Evolutionary conservation across 495 filamentous ascomycete genomes (phyloP).

Genomic region (Podospora pseudopauciseta): DNA sequence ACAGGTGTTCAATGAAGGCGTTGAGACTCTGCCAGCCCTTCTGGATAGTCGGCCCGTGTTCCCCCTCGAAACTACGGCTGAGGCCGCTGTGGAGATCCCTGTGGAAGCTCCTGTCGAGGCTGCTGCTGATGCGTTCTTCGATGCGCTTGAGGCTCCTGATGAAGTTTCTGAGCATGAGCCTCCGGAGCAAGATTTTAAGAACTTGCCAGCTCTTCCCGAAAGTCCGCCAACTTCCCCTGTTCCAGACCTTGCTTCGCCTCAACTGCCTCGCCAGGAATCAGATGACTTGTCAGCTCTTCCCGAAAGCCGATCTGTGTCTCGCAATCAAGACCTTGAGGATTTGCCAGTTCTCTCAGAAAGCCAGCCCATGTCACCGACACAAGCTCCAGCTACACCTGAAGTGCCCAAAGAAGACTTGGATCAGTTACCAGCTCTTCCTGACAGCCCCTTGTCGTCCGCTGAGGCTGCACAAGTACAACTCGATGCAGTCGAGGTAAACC

Average conservation of each 20-base stretch:
- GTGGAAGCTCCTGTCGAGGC: neutral
- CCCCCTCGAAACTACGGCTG: neutral
- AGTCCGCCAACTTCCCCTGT: neutral
- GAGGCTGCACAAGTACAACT: neutral
- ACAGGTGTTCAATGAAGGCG: neutral
- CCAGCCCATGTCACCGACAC: neutral
- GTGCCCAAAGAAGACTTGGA: neutral
- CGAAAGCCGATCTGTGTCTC: neutral
- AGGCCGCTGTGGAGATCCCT: neutral
- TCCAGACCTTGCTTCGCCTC: neutral
- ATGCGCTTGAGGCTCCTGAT: neutral
- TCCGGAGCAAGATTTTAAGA: neutral
- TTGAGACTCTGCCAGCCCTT: neutral
- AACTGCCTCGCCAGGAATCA: neutral
- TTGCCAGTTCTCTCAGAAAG: conserved; percentile 4
- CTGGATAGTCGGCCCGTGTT: conserved; percentile 1
- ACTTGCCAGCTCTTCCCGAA: conserved; percentile 6
- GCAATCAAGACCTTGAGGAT: neutral
- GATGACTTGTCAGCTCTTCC: neutral
- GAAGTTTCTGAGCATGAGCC: neutral
- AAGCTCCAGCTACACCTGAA: neutral
- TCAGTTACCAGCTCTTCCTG: neutral
- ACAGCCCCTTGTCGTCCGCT: neutral
- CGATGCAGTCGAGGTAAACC: neutral
- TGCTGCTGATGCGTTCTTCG: too few relatives aligned